phyloP scores from a whole-genome alignment of 208 protist species.

The Leishmania mexicana region DNA sequence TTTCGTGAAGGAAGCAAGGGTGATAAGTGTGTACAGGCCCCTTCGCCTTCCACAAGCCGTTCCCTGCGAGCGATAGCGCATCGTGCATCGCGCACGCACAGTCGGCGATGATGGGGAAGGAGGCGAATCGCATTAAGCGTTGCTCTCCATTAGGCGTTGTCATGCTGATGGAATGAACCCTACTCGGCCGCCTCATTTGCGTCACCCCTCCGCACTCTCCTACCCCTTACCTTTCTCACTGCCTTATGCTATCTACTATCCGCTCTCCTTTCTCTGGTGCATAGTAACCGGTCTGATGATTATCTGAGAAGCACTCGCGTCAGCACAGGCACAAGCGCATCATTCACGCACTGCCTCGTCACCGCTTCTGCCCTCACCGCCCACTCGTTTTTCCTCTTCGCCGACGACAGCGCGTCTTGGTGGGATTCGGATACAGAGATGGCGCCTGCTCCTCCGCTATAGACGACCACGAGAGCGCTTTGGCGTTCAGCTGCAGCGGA shows the following conservation, averaged over 20 bases:
- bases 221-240: background rate
- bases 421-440: too few species aligned
- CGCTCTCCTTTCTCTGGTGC: background rate
- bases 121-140: background rate
- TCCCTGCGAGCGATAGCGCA: background rate
- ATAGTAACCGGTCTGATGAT: background rate
- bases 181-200: background rate
- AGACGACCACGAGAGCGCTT: too few species aligned
- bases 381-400: background rate
- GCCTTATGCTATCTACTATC: background rate
- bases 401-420: background rate
- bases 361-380: too few species aligned
- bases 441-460: too few species aligned
- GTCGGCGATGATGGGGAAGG: background rate
- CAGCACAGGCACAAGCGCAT: background rate
- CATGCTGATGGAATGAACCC: background rate
- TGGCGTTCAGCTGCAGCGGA: too few species aligned
- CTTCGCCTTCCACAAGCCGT: background rate
- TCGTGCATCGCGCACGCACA: background rate
- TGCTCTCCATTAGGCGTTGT: background rate
- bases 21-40: background rate
- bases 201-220: background rate
- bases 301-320: background rate
- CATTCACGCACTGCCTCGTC: background rate
- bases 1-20: background rate